Conservation (phyloP, 2,329 filamentous ascomycete genomes). For the Neonectria sp. region DNA sequence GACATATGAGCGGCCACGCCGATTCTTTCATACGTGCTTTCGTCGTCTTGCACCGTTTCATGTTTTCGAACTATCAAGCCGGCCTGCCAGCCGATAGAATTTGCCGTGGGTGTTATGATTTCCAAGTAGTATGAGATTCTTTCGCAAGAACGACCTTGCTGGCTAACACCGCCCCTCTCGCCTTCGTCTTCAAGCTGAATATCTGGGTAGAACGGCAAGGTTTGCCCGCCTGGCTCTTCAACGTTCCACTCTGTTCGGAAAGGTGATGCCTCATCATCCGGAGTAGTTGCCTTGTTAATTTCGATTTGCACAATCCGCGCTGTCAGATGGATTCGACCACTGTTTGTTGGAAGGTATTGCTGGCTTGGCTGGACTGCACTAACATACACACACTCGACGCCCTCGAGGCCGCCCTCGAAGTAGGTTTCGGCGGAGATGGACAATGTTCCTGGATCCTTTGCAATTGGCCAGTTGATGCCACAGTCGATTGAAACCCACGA, state of each 20-base stretch:
- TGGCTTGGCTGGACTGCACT: background rate
- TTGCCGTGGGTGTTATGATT: background rate
- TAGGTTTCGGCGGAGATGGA: background rate
- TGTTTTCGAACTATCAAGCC: background rate
- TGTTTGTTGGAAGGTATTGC: background rate
- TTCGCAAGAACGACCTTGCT: background rate
- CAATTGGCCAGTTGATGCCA: conserved; percentile 2
- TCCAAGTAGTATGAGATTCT: background rate
- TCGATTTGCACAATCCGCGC: background rate
- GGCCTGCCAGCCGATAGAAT: background rate
- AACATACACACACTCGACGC: background rate
- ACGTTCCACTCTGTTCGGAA: background rate
- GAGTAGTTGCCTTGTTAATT: background rate
- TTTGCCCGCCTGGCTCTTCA: background rate
- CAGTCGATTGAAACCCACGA: background rate
- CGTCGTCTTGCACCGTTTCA: background rate
- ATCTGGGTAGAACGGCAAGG: background rate
- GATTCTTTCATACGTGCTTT: background rate
- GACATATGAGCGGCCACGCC: background rate
- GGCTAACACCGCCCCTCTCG: background rate
- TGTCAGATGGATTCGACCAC: background rate
- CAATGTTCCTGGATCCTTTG: background rate
- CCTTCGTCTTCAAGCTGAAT: background rate
- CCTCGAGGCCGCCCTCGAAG: background rate
- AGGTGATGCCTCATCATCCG: background rate